A percentile compares a stretch with the other conserved stretches of the same genome.
Conservation (phyloP, 2,329 filamentous ascomycete genomes). For the Colletotrichum sp. region DNA sequence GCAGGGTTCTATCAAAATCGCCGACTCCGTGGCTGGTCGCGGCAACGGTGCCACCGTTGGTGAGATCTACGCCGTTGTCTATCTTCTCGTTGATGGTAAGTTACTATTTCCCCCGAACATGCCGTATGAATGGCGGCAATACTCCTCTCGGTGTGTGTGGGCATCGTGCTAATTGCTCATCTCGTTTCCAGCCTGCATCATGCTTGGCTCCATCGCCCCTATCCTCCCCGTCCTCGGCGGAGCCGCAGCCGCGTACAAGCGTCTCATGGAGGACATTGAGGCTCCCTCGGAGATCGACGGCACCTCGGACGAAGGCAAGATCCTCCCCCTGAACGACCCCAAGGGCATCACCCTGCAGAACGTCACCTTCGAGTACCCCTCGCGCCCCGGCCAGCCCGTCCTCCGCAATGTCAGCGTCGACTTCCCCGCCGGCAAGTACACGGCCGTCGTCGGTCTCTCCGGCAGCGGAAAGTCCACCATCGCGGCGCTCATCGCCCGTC, state of each 20-base stretch:
- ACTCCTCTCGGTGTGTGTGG: background rate
- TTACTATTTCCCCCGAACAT: background rate
- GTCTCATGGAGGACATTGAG: conserved; percentile 60
- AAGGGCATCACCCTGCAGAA: conserved; percentile 45
- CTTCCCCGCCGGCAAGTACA: conserved; percentile 42
- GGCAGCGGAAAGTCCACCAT: conserved; percentile 56
- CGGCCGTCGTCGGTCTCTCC: conserved; percentile 55
- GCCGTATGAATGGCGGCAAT: background rate
- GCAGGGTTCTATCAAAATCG: conserved; percentile 58
- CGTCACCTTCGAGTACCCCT: conserved; percentile 42
- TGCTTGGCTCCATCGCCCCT: conserved; percentile 63
- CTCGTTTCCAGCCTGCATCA: conserved; percentile 49
- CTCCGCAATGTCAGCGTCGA: conserved; percentile 37
- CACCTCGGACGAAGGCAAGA: conserved; percentile 34
- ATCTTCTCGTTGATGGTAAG: conserved; percentile 56
- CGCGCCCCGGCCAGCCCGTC: conserved; percentile 37
- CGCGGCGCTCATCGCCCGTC: conserved; percentile 40
- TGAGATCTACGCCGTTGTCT: conserved; percentile 59
- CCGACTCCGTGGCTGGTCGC: conserved; percentile 29
- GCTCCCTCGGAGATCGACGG: conserved; percentile 45
- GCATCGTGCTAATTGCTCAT: conserved; percentile 19
- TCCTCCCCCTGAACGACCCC: conserved; percentile 50
- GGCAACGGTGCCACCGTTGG: conserved; percentile 45
- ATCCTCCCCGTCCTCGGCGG: conserved; percentile 62
- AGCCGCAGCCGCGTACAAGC: conserved; percentile 58